phyloP scores from a whole-genome alignment of 768 basidiomycete species.

The Galerina marginata region DNA sequence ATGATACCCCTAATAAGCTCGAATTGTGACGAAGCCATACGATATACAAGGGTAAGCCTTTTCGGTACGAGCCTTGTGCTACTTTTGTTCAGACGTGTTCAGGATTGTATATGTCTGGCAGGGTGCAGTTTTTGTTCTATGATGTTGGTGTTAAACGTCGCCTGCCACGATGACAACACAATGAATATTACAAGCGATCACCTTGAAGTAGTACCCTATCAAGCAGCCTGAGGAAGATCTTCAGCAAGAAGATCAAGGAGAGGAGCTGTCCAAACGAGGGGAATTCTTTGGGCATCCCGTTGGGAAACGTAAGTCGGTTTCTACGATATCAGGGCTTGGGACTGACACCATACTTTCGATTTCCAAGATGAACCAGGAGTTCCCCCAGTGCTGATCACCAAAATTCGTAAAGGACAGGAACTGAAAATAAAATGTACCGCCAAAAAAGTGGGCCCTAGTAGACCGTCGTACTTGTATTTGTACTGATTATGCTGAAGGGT shows the following conservation, averaged over 20 bases:
- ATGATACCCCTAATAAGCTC: slow-evolving; percentile 90
- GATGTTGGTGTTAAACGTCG: slow-evolving; percentile 75
- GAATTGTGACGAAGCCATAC: slow-evolving; percentile 88
- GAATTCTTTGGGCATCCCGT: slow-evolving; percentile 83
- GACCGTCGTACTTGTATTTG: neutral
- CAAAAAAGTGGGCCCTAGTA: slow-evolving; percentile 73
- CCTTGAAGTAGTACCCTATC: slow-evolving; percentile 64
- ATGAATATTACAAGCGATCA: slow-evolving; percentile 89
- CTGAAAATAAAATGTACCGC: slow-evolving; percentile 85
- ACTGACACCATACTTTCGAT: slow-evolving; percentile 9
- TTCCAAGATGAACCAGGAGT: slow-evolving; percentile 60
- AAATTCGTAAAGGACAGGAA: slow-evolving; percentile 94
- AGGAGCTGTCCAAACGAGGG: slow-evolving; percentile 76
- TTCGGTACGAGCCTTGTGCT: slow-evolving; percentile 3
- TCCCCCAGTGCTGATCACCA: slow-evolving; percentile 83
- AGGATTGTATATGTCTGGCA: slow-evolving; percentile 93
- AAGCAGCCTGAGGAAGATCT: slow-evolving; percentile 36
- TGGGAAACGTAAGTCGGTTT: slow-evolving; percentile 68
- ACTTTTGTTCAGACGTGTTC: slow-evolving; percentile 3
- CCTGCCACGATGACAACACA: slow-evolving; percentile 73
- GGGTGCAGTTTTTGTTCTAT: slow-evolving; percentile 90
- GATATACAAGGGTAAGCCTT: slow-evolving; percentile 67
- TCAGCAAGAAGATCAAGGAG: slow-evolving; percentile 45
- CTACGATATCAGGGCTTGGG: neutral
- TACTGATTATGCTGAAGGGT: slow-evolving; percentile 57